Percentiles rank a stretch among this genome's conserved stretches.
Evolutionary conservation across 371 early-diverging fungal genomes (phyloP).

Genomic region (Lichtheimia corymbifera): DNA sequence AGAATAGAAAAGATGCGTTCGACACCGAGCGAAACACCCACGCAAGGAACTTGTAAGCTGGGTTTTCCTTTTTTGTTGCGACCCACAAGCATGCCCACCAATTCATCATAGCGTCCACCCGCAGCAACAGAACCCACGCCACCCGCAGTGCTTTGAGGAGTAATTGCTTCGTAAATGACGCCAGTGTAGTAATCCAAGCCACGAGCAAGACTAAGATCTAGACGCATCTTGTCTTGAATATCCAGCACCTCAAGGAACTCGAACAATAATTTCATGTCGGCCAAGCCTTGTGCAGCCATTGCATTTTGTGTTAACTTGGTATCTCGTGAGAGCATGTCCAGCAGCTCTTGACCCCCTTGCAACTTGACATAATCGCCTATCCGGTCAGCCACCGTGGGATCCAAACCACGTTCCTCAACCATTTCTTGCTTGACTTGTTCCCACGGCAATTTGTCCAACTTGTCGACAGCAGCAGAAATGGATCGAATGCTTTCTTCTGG

Average conservation of each 20-base stretch:
- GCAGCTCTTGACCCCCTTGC: conserved; percentile 73
- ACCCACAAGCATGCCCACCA: conserved; percentile 93
- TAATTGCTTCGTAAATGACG: conserved; percentile 97
- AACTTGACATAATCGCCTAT: conserved; percentile 88
- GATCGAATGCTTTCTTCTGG: conserved; percentile 80
- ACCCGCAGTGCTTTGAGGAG: conserved; percentile 59
- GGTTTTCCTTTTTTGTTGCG: conserved; percentile 63
- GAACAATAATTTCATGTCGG: conserved; percentile 86
- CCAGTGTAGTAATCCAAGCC: conserved; percentile 99
- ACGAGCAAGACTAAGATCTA: conserved; percentile 96
- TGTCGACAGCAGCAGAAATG: conserved; percentile 99
- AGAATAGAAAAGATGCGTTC: conserved; percentile 96
- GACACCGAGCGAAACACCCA: conserved; percentile 97
- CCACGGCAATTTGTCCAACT: conserved; percentile 98
- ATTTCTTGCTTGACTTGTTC: conserved; percentile 91
- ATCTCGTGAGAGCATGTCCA: conserved; percentile 66
- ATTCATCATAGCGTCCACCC: conserved; percentile 98
- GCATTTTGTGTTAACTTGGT: conserved; percentile 60
- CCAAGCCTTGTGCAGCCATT: conserved; percentile 85
- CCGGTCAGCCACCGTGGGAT: conserved; percentile 74
- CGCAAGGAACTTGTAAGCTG: conserved; percentile 88
- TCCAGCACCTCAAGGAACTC: conserved; percentile 84
- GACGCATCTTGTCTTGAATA: conserved; percentile 71
- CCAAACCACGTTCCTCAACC: conserved; percentile 86
- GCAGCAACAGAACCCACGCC: conserved; percentile 99